Evolutionary conservation across 73 alveolate species (phyloP).

Genomic region (Stentor coeruleus): DNA sequence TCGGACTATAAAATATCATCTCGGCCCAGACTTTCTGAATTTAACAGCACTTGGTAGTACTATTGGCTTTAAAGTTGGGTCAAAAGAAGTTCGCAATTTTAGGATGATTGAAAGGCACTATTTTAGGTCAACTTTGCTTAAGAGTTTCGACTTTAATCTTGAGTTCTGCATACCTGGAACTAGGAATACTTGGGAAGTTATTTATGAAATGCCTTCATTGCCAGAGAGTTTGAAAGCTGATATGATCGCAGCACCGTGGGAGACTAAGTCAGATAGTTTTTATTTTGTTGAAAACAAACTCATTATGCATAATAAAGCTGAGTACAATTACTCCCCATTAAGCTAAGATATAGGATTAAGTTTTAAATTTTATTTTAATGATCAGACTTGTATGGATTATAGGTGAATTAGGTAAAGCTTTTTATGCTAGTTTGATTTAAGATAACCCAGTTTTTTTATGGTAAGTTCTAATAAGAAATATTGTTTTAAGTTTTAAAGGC

Average conservation of each 20-base stretch:
- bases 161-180: constrained; percentile 76
- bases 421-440: too few relatives aligned
- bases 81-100: constrained; percentile 57
- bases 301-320: constrained; percentile 93
- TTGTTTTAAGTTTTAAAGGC: too few relatives aligned
- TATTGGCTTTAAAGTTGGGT: too few relatives aligned
- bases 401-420: too few relatives aligned
- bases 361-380: too few relatives aligned
- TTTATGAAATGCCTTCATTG: constrained; percentile 59
- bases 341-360: too few relatives aligned
- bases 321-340: constrained; percentile 70
- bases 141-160: not conserved
- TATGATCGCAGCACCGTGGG: constrained; percentile 81
- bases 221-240: not conserved
- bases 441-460: too few relatives aligned
- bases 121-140: constrained; percentile 58
- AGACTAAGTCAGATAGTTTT: constrained; percentile 89
- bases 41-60: too few relatives aligned
- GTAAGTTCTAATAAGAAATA: too few relatives aligned
- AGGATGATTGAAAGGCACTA: constrained; percentile 88
- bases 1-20: too few relatives aligned
- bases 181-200: constrained; percentile 91
- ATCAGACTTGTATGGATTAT: too few relatives aligned
- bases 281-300: constrained; percentile 89
- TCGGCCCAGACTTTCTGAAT: too few relatives aligned